Evolutionary conservation across 345 rosid species (phyloP), one percentile per base, ranked within the genome.

Genomic region (Lepidium africanum): DNA sequence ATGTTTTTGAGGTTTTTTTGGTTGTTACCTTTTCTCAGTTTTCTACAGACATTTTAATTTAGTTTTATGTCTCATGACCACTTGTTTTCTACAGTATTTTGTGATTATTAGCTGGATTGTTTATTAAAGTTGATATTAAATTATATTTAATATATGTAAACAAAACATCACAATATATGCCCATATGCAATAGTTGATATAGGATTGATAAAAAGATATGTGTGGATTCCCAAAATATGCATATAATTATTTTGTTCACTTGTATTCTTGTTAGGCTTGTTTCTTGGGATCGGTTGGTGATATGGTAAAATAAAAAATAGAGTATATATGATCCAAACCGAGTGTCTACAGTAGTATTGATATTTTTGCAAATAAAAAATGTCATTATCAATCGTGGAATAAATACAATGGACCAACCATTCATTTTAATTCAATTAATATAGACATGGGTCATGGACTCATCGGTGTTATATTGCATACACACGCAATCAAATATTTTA

Each of bases 371-470:
- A 58, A 65, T 11, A 40, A 65, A 42, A 62, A 21, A 67, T 67
- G 73, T 74, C 78, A 43, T 60, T 53, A 67, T 74, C 77, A 52
- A 60, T 60, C 25, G 59, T 40, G 13, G 67, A 40, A 49, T 50
- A 50, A 73, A 73, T 68, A 68, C 74, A 74, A 43, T 55, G 74
- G 69, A 75, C 74, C 78, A 68, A 75, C 74, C 74, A 68, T 53
- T 68, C 37, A 62, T 47, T 62, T 53, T 38, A 45, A 59, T 68
- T 53, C 27, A 75, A 40, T 39, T 40, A 59, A 45, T 68, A 54
- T 62, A 68, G 61, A 75, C 60, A 48, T 73, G 53, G 71, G 53
- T 64, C 65, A 72, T 72, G 53, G 39, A 27, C 32, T 27, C 32
- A 5, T 27, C 32, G 32, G 60, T 66, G 33, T 57, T 39, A 33